Conservation (phyloP, 495 filamentous ascomycete species). For the Penicillium samsonianum region DNA sequence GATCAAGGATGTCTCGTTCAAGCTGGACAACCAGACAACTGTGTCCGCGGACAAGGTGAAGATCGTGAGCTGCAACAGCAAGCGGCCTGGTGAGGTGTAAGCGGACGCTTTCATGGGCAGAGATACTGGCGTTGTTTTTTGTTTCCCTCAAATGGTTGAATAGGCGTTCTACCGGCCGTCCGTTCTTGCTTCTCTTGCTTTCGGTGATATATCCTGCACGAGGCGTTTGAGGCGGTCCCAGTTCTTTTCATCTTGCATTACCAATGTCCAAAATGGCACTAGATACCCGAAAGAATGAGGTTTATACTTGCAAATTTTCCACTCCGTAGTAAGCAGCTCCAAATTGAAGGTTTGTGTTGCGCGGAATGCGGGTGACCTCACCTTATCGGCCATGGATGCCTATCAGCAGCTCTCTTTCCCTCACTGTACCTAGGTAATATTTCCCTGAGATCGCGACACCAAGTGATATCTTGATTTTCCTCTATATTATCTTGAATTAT, state of each 20-base stretch:
- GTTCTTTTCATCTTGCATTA: slow-evolving; percentile 14
- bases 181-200: slow-evolving; percentile 17
- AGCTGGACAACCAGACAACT: slow-evolving; percentile 76
- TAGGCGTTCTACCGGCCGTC: slow-evolving; percentile 26
- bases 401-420: slow-evolving; percentile 12
- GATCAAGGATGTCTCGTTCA: slow-evolving; percentile 97
- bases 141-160: slow-evolving; percentile 12
- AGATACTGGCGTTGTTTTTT: slow-evolving; percentile 20
- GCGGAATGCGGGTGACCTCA: slow-evolving; percentile 26
- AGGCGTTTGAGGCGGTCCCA: slow-evolving; percentile 18
- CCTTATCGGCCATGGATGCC: slow-evolving; percentile 23
- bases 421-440: slow-evolving; percentile 3
- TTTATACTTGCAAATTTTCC: neutral
- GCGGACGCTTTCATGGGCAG: neutral
- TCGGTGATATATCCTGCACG: slow-evolving; percentile 9
- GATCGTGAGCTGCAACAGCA: slow-evolving; percentile 94
- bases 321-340: neutral
- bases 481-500: slow-evolving; percentile 22
- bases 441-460: slow-evolving; percentile 1
- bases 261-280: slow-evolving; percentile 16
- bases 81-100: slow-evolving; percentile 71
- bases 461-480: neutral
- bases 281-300: slow-evolving; percentile 28
- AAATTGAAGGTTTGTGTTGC: neutral
- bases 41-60: slow-evolving; percentile 82